Evolutionary conservation across 768 basidiomycete species (phyloP).

Genomic region (Trametes villosa): DNA sequence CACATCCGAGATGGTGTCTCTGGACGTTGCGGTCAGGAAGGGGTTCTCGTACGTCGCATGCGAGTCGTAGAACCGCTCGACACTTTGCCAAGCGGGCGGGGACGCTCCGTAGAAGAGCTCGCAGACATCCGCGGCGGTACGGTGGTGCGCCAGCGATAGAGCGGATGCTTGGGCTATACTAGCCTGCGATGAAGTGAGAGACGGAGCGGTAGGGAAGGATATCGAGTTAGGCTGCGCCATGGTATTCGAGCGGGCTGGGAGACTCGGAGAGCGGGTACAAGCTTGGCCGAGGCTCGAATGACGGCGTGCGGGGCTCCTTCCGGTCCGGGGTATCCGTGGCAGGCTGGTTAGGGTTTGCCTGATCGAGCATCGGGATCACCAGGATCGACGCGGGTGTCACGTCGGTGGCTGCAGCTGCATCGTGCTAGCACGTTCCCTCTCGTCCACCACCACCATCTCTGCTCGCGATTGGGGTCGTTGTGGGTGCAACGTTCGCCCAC

Average conservation of each 20-base stretch:
- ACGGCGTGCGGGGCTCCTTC: neutral
- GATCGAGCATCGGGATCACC: slow-evolving; percentile 10
- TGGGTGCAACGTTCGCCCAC: neutral
- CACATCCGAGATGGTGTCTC: slow-evolving; percentile 73
- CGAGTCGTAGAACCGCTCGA: slow-evolving; percentile 71
- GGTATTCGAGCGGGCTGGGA: neutral
- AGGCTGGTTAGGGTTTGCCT: slow-evolving; percentile 9
- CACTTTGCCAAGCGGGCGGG: slow-evolving; percentile 50
- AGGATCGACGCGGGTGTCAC: neutral
- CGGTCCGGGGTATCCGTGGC: neutral
- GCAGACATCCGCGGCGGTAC: slow-evolving; percentile 71
- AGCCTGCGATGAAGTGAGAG: slow-evolving; percentile 4
- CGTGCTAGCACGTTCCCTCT: neutral
- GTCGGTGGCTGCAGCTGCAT: neutral
- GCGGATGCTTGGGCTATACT: slow-evolving; percentile 16
- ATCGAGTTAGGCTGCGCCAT: slow-evolving; percentile 14
- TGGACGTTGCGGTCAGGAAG: slow-evolving; percentile 73
- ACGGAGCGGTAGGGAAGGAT: slow-evolving; percentile 14
- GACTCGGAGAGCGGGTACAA: neutral
- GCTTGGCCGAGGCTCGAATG: neutral
- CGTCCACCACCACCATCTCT: neutral
- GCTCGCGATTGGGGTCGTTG: neutral
- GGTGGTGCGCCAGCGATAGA: slow-evolving; percentile 44
- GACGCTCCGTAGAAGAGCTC: slow-evolving; percentile 67
- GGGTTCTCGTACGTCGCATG: slow-evolving; percentile 85